A percentile compares a stretch with the other conserved stretches of the same genome.
phyloP scores from a whole-genome alignment of 1,139 yeast species.

The Yamadazyma spencermartinsiae region DNA sequence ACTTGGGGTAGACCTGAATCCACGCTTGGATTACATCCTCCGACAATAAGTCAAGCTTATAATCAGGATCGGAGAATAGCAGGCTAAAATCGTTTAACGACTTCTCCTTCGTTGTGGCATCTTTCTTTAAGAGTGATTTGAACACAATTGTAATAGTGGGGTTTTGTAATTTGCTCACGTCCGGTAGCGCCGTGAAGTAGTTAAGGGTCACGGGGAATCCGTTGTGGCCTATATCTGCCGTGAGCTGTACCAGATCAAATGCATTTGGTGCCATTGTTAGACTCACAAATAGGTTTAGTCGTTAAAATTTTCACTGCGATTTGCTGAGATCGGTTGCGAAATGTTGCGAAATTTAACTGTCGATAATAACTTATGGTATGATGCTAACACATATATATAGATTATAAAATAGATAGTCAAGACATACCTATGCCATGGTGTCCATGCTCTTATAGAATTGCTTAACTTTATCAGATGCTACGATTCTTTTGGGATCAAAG shows the following conservation, averaged over 20 bases:
- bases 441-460: constrained; percentile 52
- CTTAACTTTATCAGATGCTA: constrained; percentile 65
- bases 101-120: constrained; percentile 80
- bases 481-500: constrained; percentile 62
- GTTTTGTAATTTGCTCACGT: constrained; percentile 55
- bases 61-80: constrained; percentile 23
- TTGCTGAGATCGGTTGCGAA: background rate
- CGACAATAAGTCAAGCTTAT: constrained; percentile 26
- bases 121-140: constrained; percentile 75
- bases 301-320: background rate
- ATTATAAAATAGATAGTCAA: background rate
- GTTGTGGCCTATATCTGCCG: constrained; percentile 32
- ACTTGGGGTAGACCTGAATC: constrained; percentile 80
- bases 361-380: no score
- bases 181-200: constrained; percentile 79
- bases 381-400: no score
- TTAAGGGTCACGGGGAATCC: constrained; percentile 73
- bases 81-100: constrained; percentile 59
- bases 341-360: constrained; percentile 1
- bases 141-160: constrained; percentile 66
- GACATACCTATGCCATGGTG: background rate
- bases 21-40: constrained; percentile 63
- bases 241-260: constrained; percentile 5
- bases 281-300: constrained; percentile 4
- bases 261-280: background rate